Base-by-base conservation (phyloP, 495 filamentous ascomycete species). In the Coniosporium apollinis region DNA sequence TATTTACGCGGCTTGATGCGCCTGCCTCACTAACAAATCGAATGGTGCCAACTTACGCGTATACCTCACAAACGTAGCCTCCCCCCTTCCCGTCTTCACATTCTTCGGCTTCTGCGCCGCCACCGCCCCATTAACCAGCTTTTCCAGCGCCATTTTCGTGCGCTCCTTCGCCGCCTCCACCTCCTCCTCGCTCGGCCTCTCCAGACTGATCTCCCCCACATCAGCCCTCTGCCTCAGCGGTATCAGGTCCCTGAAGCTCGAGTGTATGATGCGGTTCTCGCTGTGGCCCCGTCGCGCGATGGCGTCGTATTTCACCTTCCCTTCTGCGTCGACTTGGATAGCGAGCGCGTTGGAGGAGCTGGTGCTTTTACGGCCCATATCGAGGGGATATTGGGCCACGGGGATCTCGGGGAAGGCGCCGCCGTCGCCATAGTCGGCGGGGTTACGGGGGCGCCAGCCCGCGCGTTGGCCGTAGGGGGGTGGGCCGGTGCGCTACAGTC, bases 211-310 rank as follows among this genome's bases (percentile, higher is more conserved):
- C 47, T 96, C 85, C 26, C 89, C 89, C 34, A 83, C 81, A 61
- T 94, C 82, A 39, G 91, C 89, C 40, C 85, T 75, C 55, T 96
- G 85, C 9, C 89, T 74, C 26, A 96, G 66, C 17, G 89, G 89
- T 25, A 99, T 99, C 35, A 99, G 64, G 56, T 96, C 89, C 55
- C 89, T 92, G 64, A 99, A 99, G 16, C 76, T 86, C 18, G 89
- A 73, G 58, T 99, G 89, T 9, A 99, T 73, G 41, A 94, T 79
- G 20, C 83, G 67, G 39, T 77, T 74, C 21, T 79, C 79, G 51
- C 65, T 66, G 51, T 96, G 89, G 20, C 89, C 89, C 48, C 86
- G 79, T 34, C 79, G 73, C 33, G 89, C 91, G 51, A 99, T 94
- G 16, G 85, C 86, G 54, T 91, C 84, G 57, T 94, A 96, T 56